phyloP scores from a whole-genome alignment of 1,139 yeast genomes.

The Scheffersomyces cryptocercus region DNA sequence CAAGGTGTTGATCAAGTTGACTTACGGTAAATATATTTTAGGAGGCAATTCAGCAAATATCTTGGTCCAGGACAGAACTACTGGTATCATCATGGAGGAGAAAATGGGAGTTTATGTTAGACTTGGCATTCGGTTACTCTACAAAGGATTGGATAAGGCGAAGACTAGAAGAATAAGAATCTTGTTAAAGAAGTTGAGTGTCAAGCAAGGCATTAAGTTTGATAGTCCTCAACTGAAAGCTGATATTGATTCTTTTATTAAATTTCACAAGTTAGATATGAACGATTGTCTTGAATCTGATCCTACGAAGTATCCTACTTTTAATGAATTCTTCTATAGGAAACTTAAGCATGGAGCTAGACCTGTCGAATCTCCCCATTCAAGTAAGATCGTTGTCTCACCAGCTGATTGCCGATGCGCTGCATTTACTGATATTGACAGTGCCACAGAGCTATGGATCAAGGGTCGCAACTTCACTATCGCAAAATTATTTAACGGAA shows the following conservation, averaged over 20 bases:
- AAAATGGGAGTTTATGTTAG: constrained; percentile 89
- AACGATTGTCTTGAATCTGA: constrained; percentile 61
- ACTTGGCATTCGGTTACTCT: constrained; percentile 79
- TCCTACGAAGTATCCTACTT: constrained; percentile 57
- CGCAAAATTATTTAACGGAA: constrained; percentile 60
- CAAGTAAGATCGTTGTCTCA: constrained; percentile 57
- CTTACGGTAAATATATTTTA: constrained; percentile 82
- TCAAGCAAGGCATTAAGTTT: constrained; percentile 83
- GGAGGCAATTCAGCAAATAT: constrained; percentile 95
- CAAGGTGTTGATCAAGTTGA: constrained; percentile 75
- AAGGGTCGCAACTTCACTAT: constrained; percentile 81
- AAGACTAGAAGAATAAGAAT: constrained; percentile 55
- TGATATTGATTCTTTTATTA: constrained; percentile 76
- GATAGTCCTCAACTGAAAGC: constrained; percentile 66
- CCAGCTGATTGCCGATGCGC: constrained; percentile 91
- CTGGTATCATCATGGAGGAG: constrained; percentile 88
- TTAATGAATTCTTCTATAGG: constrained; percentile 89
- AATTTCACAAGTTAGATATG: constrained; percentile 75
- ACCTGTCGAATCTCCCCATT: constrained; percentile 58
- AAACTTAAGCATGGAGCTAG: constrained; percentile 72
- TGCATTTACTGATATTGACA: constrained; percentile 59
- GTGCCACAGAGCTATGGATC: constrained; percentile 83
- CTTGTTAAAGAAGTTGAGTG: constrained; percentile 62
- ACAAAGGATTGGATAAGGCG: constrained; percentile 68
- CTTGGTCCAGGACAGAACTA: constrained; percentile 84